Base-by-base conservation (phyloP, 805 yeast species). In the Yamadazyma insecticola region DNA sequence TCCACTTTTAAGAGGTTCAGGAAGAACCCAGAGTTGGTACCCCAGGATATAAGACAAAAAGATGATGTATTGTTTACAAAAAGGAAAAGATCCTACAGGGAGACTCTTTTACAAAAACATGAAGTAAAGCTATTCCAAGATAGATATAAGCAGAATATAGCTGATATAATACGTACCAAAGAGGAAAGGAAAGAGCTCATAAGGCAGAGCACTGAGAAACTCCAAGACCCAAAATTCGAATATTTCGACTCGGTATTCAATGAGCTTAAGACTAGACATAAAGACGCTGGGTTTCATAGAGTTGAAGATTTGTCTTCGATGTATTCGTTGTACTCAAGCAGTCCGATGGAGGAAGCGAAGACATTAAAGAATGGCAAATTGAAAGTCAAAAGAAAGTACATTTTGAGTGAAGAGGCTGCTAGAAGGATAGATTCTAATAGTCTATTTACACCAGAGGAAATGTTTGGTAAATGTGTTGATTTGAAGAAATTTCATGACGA, bases 391-490 rank as follows among this genome's bases (percentile, higher is more conserved):
- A 48, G 61, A 30, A 60, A 53, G 42, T 44, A 58, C 40, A 43
- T 76, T 2, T 51, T 76, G 22, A 74, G 87, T 35, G 55, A 63
- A 12, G 70, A 63, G 29, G 76, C 81, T 0, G 46, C 67, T 0
- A 70, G 68, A 32, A 30, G 20, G 11, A 32, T 84, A 9, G 62
- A 64, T 13, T 40, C 83, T 3, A 70, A 74, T 12, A 31, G 47
- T 1, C 29, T 74, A 5, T 87, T 83, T 48, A 60, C 75, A 0
- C 67, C 71, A 4, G 75, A 69, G 18, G 96, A 88, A 50, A 54
- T 56, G 20, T 72, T 68, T 47, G 96, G 96, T 0, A 70, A 69
- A 39, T 74, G 53, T 40, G 41, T 88, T 13, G 90, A 86, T 39
- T 57, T 86, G 32, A 48, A 63, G 3, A 49, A 49, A 4, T 60